Evolutionary conservation across 371 early-diverging fungal genomes (phyloP).

Genomic region (Mucor plumbeus): DNA sequence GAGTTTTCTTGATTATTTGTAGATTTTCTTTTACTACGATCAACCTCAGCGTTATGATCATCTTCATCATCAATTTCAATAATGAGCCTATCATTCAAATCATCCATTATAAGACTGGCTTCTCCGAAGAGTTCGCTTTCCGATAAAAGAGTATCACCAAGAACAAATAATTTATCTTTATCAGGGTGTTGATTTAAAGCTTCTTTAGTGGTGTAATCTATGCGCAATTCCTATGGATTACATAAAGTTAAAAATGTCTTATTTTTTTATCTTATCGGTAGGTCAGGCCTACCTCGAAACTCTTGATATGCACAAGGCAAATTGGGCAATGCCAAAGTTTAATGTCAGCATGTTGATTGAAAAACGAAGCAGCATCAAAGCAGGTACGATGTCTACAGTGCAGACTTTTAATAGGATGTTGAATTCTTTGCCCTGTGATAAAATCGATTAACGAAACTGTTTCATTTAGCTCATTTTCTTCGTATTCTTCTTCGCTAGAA

Average conservation of each 20-base stretch:
- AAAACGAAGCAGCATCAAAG: conserved; percentile 28
- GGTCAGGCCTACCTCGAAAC: conserved; percentile 17
- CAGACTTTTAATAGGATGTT: conserved; percentile 23
- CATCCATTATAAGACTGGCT: conserved; percentile 17
- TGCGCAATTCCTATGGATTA: conserved; percentile 20
- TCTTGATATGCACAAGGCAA: conserved; percentile 33
- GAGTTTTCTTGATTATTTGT: neutral
- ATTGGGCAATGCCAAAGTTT: conserved; percentile 33
- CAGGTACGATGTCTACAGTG: conserved; percentile 27
- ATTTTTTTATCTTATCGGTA: conserved; percentile 3
- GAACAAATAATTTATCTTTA: conserved; percentile 15
- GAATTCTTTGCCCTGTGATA: conserved; percentile 12
- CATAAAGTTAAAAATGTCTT: neutral
- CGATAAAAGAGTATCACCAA: conserved; percentile 15
- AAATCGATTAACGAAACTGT: conserved; percentile 16
- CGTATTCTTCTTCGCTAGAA: conserved; percentile 12
- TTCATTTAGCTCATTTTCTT: neutral
- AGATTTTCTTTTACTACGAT: neutral
- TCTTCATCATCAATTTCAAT: conserved; percentile 15
- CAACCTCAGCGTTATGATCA: neutral
- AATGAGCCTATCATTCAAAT: neutral
- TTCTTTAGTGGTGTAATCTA: conserved; percentile 22
- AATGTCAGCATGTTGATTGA: conserved; percentile 20
- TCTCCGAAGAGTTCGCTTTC: conserved; percentile 22
- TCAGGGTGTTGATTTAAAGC: conserved; percentile 17